Conservation (phyloP, 2,329 filamentous ascomycete genomes). For the Xylariaceae sp. region DNA sequence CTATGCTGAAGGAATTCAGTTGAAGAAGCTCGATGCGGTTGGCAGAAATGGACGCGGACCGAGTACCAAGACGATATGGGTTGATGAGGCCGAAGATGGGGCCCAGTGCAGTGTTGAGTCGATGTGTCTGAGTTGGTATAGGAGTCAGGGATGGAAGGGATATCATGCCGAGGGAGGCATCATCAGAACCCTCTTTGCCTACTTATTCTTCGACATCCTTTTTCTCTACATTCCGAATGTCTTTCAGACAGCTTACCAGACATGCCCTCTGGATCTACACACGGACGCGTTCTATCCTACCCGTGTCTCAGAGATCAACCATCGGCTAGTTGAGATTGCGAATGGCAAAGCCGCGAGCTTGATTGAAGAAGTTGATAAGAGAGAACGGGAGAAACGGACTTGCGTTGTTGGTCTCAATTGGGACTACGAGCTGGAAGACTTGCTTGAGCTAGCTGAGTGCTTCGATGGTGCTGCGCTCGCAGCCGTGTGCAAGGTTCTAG, state of each 20-base stretch:
- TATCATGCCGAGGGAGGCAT: constrained; percentile 92
- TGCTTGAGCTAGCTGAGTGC: constrained; percentile 71
- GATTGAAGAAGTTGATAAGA: constrained; percentile 61
- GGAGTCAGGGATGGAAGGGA: constrained; percentile 81
- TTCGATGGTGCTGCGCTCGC: constrained; percentile 78
- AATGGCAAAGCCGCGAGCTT: constrained; percentile 71
- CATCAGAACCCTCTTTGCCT: constrained; percentile 81
- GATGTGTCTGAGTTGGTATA: constrained; percentile 89
- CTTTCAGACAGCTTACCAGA: constrained; percentile 93
- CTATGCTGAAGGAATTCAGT: constrained; percentile 68
- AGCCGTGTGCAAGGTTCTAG: constrained; percentile 85
- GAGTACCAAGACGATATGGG: constrained; percentile 76
- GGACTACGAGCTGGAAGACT: constrained; percentile 74
- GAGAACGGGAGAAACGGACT: constrained; percentile 64
- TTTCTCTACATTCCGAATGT: constrained; percentile 94
- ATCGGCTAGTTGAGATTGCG: constrained; percentile 75
- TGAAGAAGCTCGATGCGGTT: constrained; percentile 54
- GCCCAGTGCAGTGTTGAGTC: constrained; percentile 83
- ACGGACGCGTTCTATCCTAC: constrained; percentile 88
- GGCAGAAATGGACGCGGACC: constrained; percentile 39
- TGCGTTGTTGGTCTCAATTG: constrained; percentile 91
- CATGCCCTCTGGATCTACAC: constrained; percentile 85
- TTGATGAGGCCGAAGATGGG: constrained; percentile 65
- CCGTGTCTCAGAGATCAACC: constrained; percentile 84
- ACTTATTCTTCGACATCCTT: constrained; percentile 88